Evolutionary conservation across 2,329 filamentous ascomycete species (phyloP).

Genomic region (Ascochyta pisi): DNA sequence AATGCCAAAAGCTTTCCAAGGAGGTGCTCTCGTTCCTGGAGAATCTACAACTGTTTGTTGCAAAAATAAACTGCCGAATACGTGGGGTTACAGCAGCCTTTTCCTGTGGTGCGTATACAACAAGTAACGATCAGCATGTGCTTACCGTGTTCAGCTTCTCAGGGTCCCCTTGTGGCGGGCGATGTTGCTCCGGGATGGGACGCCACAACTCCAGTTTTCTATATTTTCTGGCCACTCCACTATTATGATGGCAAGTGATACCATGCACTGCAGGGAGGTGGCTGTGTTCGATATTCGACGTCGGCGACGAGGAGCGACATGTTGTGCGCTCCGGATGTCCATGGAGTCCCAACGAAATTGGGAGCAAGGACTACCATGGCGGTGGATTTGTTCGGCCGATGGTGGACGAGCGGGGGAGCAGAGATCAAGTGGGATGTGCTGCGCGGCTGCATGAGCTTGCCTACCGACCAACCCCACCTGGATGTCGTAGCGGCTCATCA

Average conservation of each 20-base stretch:
- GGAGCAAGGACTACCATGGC: constrained; percentile 17
- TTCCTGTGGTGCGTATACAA: constrained; percentile 2
- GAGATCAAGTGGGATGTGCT: constrained; percentile 9
- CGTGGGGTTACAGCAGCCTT: constrained; percentile 10
- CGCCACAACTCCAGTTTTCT: constrained; percentile 29
- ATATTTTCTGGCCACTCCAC: constrained; percentile 24
- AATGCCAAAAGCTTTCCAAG: neutral
- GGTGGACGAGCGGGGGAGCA: constrained; percentile 6
- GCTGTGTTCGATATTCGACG: constrained; percentile 15
- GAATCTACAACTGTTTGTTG: neutral
- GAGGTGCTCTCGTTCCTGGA: neutral
- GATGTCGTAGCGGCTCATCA: constrained; percentile 14
- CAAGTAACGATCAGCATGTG: constrained; percentile 15
- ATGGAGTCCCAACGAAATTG: constrained; percentile 3
- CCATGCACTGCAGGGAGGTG: constrained; percentile 28
- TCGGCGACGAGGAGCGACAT: constrained; percentile 16
- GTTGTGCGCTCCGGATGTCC: constrained; percentile 1
- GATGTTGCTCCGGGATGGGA: constrained; percentile 32
- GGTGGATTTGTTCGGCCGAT: constrained; percentile 22
- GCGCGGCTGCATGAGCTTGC: constrained; percentile 16
- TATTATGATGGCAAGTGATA: constrained; percentile 19
- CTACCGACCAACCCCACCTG: constrained; percentile 7
- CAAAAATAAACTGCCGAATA: constrained; percentile 13
- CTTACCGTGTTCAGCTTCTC: constrained; percentile 22
- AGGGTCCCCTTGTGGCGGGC: constrained; percentile 27